Evolutionary conservation across 2,329 filamentous ascomycete genomes (phyloP).

Genomic region (Colletotrichum sp.): DNA sequence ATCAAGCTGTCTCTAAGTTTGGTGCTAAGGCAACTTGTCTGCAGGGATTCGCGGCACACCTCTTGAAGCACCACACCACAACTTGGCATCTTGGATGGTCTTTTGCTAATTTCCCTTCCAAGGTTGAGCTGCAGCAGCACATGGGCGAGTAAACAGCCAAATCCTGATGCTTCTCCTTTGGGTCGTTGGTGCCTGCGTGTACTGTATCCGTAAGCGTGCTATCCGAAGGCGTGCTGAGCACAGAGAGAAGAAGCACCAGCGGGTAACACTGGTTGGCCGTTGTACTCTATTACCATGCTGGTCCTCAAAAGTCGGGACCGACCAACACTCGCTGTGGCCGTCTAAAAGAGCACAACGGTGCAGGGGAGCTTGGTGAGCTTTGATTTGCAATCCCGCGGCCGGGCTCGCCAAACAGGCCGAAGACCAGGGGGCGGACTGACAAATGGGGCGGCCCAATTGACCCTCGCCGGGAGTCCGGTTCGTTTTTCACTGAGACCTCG

Average conservation of each 20-base stretch:
- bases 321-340: neutral
- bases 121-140: conserved; percentile 20
- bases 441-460: neutral
- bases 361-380: neutral
- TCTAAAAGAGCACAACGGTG: neutral
- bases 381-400: conserved; percentile 6
- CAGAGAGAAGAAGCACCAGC: neutral
- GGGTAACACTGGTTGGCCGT: neutral
- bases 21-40: conserved; percentile 13
- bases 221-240: neutral
- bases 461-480: neutral
- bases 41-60: conserved; percentile 19
- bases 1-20: conserved; percentile 16
- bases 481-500: neutral
- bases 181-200: neutral
- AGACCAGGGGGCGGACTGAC: neutral
- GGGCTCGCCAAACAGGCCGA: conserved; percentile 3
- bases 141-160: conserved; percentile 6
- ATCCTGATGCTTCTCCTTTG: conserved; percentile 12
- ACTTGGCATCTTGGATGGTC: conserved; percentile 19
- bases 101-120: conserved; percentile 22
- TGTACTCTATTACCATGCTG: neutral
- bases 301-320: neutral
- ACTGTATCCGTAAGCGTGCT: neutral
- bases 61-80: conserved; percentile 15